These are phyloP conservation scores for Chalaropsis thielavioides DNA, from an alignment of 2,329 filamentous ascomycete genomes.

Conservation along the genomic window DNA sequence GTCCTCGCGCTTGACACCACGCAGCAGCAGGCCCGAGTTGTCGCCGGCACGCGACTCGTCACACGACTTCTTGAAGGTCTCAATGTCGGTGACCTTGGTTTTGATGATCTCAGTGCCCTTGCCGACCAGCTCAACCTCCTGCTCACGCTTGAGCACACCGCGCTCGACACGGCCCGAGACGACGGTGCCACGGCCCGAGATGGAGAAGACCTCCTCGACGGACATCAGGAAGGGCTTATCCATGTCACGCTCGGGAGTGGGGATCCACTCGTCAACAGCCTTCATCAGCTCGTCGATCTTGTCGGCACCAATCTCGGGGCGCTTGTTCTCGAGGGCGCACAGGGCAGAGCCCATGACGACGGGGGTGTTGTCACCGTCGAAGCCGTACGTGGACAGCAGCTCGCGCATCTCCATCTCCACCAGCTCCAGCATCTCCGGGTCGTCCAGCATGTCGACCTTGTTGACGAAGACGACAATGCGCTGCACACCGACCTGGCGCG, in stretches of 20 bases:
- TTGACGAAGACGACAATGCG: conserved; percentile 98
- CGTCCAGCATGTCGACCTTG: conserved; percentile 95
- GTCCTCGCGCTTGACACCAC: conserved; percentile 92
- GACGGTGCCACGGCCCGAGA: conserved; percentile 87
- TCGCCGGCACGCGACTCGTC: conserved; percentile 92
- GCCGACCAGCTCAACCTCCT: conserved; percentile 87
- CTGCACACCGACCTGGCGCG: conserved; percentile 95
- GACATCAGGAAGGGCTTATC: conserved; percentile 99
- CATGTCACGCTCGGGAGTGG: conserved; percentile 80
- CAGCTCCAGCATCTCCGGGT: conserved; percentile 98
- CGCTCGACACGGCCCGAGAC: conserved; percentile 95
- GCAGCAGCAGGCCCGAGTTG: conserved; percentile 93
- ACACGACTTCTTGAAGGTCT: conserved; percentile 99
- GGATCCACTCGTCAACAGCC: conserved; percentile 91
- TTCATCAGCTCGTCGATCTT: conserved; percentile 87
- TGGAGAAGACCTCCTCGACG: conserved; percentile 84
- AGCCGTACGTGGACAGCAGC: conserved; percentile 80
- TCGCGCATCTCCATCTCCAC: conserved; percentile 99
- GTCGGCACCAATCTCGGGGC: conserved; percentile 68
- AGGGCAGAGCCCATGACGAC: conserved; percentile 95
- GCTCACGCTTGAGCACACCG: conserved; percentile 82
- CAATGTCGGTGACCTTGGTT: conserved; percentile 99
- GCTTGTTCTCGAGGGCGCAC: conserved; percentile 76
- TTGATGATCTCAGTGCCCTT: conserved; percentile 72
- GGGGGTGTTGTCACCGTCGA: conserved; percentile 95